phyloP scores from a whole-genome alignment of 2,329 filamentous ascomycete species.

The Oidium heveae region DNA sequence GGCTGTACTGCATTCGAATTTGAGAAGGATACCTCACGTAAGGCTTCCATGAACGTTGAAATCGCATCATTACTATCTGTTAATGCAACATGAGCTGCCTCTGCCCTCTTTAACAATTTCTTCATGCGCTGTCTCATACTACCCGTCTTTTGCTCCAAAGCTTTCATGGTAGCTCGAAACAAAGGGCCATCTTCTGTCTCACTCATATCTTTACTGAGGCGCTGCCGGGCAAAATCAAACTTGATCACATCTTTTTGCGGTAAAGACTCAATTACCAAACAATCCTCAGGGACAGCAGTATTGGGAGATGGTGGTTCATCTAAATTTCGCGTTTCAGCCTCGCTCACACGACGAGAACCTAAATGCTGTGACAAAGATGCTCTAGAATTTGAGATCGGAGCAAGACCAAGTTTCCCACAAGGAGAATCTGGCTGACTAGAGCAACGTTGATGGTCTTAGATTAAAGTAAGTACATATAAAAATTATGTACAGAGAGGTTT shows the following conservation, averaged over 20 bases:
- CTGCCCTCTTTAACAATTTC: slow-evolving; percentile 82
- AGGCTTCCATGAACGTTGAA: slow-evolving; percentile 54
- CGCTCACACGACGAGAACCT: slow-evolving; percentile 56
- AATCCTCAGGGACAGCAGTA: slow-evolving; percentile 16
- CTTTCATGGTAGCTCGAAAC: slow-evolving; percentile 91
- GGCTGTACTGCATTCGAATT: slow-evolving; percentile 95
- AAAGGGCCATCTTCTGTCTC: slow-evolving; percentile 78
- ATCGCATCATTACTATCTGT: slow-evolving; percentile 68
- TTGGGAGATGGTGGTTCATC: slow-evolving; percentile 34
- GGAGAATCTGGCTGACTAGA: slow-evolving; percentile 36
- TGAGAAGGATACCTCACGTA: slow-evolving; percentile 67
- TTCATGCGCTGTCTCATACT: slow-evolving; percentile 91
- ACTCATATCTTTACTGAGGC: slow-evolving; percentile 64
- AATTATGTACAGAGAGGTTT: slow-evolving; percentile 1
- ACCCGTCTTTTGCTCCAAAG: slow-evolving; percentile 84
- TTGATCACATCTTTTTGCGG: slow-evolving; percentile 27
- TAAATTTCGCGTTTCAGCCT: slow-evolving; percentile 28
- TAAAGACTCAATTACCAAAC: slow-evolving; percentile 1
- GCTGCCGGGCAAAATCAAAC: slow-evolving; percentile 67
- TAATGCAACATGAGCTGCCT: slow-evolving; percentile 61
- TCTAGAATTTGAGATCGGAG: slow-evolving; percentile 49
- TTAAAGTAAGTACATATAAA: slow-evolving; percentile 3
- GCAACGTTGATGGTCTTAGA: slow-evolving; percentile 11
- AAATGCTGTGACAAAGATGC: slow-evolving; percentile 72
- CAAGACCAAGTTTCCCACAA: slow-evolving; percentile 47